Conservation (phyloP, 2,329 filamentous ascomycete genomes). For the Macrophomina pseudophaseolina region DNA sequence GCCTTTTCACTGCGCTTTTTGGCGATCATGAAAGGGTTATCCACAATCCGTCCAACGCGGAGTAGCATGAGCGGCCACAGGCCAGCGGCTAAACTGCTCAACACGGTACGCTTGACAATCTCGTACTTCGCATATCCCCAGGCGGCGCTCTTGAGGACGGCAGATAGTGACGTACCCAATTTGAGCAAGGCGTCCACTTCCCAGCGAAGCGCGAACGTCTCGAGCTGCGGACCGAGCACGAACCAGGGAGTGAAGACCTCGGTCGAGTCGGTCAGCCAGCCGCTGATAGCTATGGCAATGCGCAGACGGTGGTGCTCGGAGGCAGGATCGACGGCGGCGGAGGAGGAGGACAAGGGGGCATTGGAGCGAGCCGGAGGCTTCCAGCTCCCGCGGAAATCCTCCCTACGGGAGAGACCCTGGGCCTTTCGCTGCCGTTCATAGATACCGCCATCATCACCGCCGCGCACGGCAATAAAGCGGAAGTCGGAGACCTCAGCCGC, state of each 20-base stretch:
- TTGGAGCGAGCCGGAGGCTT: background rate
- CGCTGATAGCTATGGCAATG: slow-evolving; percentile 81
- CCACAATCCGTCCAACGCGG: slow-evolving; percentile 63
- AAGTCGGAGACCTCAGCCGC: slow-evolving; percentile 87
- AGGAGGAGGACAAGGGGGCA: slow-evolving; percentile 30
- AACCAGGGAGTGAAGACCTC: slow-evolving; percentile 81
- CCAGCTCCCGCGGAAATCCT: slow-evolving; percentile 48
- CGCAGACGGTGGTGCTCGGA: slow-evolving; percentile 56
- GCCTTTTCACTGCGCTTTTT: slow-evolving; percentile 80
- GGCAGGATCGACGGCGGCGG: slow-evolving; percentile 36
- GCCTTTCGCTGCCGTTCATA: slow-evolving; percentile 50
- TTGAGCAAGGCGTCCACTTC: slow-evolving; percentile 79
- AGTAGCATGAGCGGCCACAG: slow-evolving; percentile 56
- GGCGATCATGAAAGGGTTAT: slow-evolving; percentile 82
- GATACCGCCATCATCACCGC: slow-evolving; percentile 47
- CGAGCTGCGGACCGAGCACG: slow-evolving; percentile 71
- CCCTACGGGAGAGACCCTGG: slow-evolving; percentile 9
- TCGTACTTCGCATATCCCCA: slow-evolving; percentile 78
- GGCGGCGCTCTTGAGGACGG: slow-evolving; percentile 78
- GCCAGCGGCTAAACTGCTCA: slow-evolving; percentile 53
- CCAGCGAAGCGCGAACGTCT: slow-evolving; percentile 84
- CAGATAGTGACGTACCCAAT: slow-evolving; percentile 77
- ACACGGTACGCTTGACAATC: slow-evolving; percentile 68
- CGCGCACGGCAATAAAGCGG: slow-evolving; percentile 74
- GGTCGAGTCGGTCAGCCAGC: slow-evolving; percentile 76